Evolutionary conservation across 352 stramenopile species (phyloP).

Genomic region (Pythium brachiatum): DNA sequence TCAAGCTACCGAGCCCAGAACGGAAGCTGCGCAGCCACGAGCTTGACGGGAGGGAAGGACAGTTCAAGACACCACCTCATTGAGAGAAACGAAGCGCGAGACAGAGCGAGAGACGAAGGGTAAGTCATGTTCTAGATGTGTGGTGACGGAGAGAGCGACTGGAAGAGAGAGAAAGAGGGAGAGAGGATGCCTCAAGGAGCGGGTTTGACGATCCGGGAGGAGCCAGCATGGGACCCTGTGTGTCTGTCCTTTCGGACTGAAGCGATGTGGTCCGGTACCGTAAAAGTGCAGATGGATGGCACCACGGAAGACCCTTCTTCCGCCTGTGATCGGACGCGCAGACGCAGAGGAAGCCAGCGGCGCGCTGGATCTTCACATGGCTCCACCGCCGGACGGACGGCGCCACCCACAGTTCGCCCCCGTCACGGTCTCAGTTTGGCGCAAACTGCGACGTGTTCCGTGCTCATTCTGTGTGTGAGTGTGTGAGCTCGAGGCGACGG

Average conservation of each 20-base stretch:
- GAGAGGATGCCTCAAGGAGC: too few relatives aligned
- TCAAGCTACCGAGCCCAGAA: too few relatives aligned
- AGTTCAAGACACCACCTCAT: too few relatives aligned
- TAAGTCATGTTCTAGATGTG: too few relatives aligned
- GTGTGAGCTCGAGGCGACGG: not conserved
- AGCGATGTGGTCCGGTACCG: not conserved
- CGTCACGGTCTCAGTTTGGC: not conserved
- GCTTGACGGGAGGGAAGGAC: too few relatives aligned
- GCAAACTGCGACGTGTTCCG: not conserved
- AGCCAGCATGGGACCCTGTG: not conserved
- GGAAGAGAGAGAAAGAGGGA: too few relatives aligned
- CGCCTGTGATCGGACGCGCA: not conserved
- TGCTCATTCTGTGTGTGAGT: slow-evolving; percentile 7
- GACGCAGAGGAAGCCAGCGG: slow-evolving; percentile 8
- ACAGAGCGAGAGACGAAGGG: too few relatives aligned
- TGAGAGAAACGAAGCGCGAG: too few relatives aligned
- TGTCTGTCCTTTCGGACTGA: not conserved
- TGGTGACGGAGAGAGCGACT: too few relatives aligned
- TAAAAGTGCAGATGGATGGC: not conserved
- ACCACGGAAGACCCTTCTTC: not conserved
- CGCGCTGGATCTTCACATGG: slow-evolving; percentile 20
- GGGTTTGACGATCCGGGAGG: not conserved
- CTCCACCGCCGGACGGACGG: not conserved
- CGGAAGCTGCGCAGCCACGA: too few relatives aligned
- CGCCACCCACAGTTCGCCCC: not conserved